Conservation (phyloP, 2,329 filamentous ascomycete genomes). For the Elsinoe australis region DNA sequence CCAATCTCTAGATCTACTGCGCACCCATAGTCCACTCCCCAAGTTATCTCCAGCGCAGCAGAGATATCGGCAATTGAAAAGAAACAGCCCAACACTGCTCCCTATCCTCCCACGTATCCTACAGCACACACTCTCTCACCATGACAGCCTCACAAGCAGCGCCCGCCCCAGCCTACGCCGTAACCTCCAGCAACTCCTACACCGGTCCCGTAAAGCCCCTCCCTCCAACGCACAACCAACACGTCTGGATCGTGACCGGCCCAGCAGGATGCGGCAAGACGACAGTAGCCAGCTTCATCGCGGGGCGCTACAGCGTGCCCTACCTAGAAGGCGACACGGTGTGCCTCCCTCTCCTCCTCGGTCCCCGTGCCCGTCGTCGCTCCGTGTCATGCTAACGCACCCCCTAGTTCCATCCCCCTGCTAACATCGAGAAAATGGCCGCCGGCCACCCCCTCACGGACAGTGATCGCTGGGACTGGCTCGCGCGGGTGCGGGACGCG, state of each 20-base stretch:
- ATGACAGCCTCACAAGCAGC: no score
- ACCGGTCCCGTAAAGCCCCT: neutral
- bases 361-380: no score
- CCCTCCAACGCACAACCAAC: conserved; percentile 34
- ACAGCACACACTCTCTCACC: no score
- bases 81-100: no score
- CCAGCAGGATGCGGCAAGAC: conserved; percentile 50
- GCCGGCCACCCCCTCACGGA: conserved; percentile 78
- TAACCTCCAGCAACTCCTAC: neutral
- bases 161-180: neutral
- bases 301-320: conserved; percentile 36
- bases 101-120: no score
- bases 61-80: no score
- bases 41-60: no score
- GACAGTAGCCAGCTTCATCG: conserved; percentile 42
- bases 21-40: no score
- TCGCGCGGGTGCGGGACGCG: conserved; percentile 47
- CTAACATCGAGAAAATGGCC: conserved; percentile 72
- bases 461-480: conserved; percentile 95
- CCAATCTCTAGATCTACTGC: no score
- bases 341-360: conserved; percentile 21
- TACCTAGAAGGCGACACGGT: conserved; percentile 49
- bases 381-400: no score
- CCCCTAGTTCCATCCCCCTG: conserved; percentile 41
- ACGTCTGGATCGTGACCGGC: conserved; percentile 47